phyloP scores from a whole-genome alignment of 2,329 filamentous ascomycete species.

The Parafenestella ontariensis region DNA sequence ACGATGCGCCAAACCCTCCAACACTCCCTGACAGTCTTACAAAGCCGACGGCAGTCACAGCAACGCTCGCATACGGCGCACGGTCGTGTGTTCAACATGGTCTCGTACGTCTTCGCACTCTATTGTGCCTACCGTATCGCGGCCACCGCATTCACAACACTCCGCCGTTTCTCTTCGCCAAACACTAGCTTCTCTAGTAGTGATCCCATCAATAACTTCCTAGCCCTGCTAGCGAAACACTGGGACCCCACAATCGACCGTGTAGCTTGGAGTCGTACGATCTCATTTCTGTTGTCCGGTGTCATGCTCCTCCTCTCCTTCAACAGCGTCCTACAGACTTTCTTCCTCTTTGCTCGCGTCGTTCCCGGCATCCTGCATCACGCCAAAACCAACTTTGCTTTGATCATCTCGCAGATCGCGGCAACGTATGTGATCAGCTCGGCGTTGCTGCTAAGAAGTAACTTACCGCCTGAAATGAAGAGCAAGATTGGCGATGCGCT shows the following conservation, averaged over 20 bases:
- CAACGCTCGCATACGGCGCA: conserved; percentile 70
- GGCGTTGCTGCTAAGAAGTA: conserved; percentile 77
- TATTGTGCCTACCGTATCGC: conserved; percentile 87
- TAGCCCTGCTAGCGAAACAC: conserved; percentile 80
- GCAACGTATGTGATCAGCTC: conserved; percentile 87
- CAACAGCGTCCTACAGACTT: conserved; percentile 83
- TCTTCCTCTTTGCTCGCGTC: conserved; percentile 79
- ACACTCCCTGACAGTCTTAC: conserved; percentile 69
- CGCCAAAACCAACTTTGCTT: conserved; percentile 77
- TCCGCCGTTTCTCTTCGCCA: conserved; percentile 65
- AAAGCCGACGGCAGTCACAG: conserved; percentile 68
- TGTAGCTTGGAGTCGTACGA: conserved; percentile 81
- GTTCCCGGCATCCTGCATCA: conserved; percentile 74
- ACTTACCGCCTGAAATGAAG: conserved; percentile 78
- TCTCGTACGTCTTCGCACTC: conserved; percentile 72
- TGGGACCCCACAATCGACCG: conserved; percentile 86
- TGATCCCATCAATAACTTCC: conserved; percentile 83
- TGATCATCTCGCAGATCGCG: conserved; percentile 79
- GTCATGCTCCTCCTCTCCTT: conserved; percentile 83
- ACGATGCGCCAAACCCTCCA: conserved; percentile 78
- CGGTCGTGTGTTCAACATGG: conserved; percentile 70
- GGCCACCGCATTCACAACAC: conserved; percentile 72
- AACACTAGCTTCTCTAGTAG: conserved; percentile 67
- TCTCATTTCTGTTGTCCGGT: conserved; percentile 82
- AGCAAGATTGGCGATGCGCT: conserved; percentile 79